Base-by-base conservation (phyloP, 257 asterid species). In the Scutellaria baicalensis region DNA sequence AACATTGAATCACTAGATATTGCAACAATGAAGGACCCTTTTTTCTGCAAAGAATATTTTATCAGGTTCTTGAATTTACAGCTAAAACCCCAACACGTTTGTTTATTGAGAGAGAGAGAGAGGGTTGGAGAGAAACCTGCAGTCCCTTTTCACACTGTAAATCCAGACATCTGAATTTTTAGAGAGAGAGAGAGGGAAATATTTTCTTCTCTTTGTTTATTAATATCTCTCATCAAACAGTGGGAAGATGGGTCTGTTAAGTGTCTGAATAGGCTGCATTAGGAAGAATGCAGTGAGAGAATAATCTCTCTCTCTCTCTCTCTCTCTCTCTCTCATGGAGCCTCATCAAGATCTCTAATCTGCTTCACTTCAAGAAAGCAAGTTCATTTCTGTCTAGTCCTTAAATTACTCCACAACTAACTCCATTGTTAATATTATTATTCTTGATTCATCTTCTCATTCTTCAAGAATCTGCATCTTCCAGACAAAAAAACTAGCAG, bases 221-320 rank as follows among this genome's bases (percentile, higher is more conserved):
- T 14, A 23, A 3, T 49, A 6, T 12, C 35, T 1, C 13, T 6
- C 44, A 38, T 49, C 52, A 31, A 48, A 35, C 43, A 36, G 14
- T 13, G 10, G 61, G 5, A 7, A 68, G 8, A 21, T 66, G 23
- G 43, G 40, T 36, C 13, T 50, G 74, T 44, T 52, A 72, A 50
- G 75, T 42, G 69, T 33, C 59, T 68, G 55, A 54, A 48, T 67
- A 63, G 57, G 43, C 61, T 49, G 78, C 73, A 71, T 47, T 66
- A 27, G 33, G 33, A 27, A 27, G 33, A 62, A 61, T 39, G 51
- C 10, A 54, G 59, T 62, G 74, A 70, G 78, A 69, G 78, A 74
- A 51, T 27, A 56, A 10, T 36, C 51, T 20, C 54, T 4, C 70
- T 51, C 59, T 52, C 76, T 51, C 72, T 43, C 54, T 21, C 56